A percentile compares a stretch with the other conserved stretches of the same genome.
Evolutionary conservation across 1,139 yeast genomes (phyloP).

Genomic region (Candida glucosophila): DNA sequence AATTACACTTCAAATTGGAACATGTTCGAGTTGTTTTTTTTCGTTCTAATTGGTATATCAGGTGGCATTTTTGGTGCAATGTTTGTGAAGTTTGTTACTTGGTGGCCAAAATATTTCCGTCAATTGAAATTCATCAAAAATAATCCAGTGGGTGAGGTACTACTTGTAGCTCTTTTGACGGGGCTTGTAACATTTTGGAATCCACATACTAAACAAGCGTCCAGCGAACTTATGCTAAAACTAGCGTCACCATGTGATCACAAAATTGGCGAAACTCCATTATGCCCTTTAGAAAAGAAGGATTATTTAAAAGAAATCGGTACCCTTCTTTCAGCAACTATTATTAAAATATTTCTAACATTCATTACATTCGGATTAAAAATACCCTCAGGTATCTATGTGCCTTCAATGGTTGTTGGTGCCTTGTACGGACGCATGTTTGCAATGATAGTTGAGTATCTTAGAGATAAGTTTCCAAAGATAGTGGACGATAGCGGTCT

Average conservation of each 20-base stretch:
- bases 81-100: constrained; percentile 41
- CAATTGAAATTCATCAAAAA: constrained; percentile 21
- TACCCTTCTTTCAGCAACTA: constrained; percentile 33
- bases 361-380: constrained; percentile 52
- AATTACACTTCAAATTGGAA: constrained; percentile 51
- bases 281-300: constrained; percentile 32
- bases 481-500: background rate
- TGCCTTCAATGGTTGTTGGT: constrained; percentile 64
- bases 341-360: constrained; percentile 40
- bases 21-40: constrained; percentile 38
- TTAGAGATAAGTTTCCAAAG: constrained; percentile 6
- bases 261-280: constrained; percentile 16
- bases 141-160: constrained; percentile 42
- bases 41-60: constrained; percentile 41
- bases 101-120: constrained; percentile 44
- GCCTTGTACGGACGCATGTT: constrained; percentile 54
- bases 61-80: constrained; percentile 55
- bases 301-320: constrained; percentile 26
- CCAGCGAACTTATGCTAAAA: constrained; percentile 44
- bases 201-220: constrained; percentile 44
- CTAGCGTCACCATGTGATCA: constrained; percentile 44
- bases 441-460: constrained; percentile 39
- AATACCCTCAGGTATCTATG: constrained; percentile 60
- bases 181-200: constrained; percentile 45
- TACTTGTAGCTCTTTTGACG: constrained; percentile 38